Percentiles rank a stretch among this genome's conserved stretches.
phyloP scores from a whole-genome alignment of 2,329 filamentous ascomycete genomes.

The Pseudogymnoascus sp. region DNA sequence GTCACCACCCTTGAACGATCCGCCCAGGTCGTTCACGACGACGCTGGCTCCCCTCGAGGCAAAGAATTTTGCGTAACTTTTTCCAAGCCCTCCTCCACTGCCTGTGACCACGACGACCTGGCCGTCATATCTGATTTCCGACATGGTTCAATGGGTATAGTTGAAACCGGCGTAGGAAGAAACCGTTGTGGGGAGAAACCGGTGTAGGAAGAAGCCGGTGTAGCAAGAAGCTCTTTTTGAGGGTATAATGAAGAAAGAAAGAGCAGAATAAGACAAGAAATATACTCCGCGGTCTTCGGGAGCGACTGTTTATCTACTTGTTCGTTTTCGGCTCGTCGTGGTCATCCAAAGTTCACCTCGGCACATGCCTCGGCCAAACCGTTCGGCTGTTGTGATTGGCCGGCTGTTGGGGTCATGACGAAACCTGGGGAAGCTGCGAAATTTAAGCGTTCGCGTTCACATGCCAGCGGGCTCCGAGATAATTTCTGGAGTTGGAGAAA shows the following conservation, averaged over 20 bases:
- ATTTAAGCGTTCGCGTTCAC: conserved; percentile 7
- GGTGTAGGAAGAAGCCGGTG: too few species aligned
- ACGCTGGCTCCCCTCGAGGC: conserved; percentile 83
- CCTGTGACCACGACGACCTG: conserved; percentile 86
- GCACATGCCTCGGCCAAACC: conserved; percentile 9
- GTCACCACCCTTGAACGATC: conserved; percentile 72
- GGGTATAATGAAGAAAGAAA: conserved; percentile 5
- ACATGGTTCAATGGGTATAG: conserved; percentile 36
- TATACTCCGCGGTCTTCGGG: not conserved
- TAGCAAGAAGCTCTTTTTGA: not conserved
- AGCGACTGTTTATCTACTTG: conserved; percentile 8
- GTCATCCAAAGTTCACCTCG: not conserved
- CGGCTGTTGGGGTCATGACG: conserved; percentile 1
- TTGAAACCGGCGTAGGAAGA: not conserved
- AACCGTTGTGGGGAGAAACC: too few species aligned
- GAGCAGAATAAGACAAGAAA: conserved; percentile 3
- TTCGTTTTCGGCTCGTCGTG: not conserved
- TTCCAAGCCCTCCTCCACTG: conserved; percentile 73
- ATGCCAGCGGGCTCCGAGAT: conserved; percentile 2
- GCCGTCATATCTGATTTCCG: conserved; percentile 69
- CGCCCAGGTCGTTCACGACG: conserved; percentile 94
- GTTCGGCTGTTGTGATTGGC: not conserved
- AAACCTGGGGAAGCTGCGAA: conserved; percentile 6
- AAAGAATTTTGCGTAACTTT: conserved; percentile 82
- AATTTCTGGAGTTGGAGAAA: conserved; percentile 4